Conservation (phyloP, 306 rosid species). For the Comarum palustre region DNA sequence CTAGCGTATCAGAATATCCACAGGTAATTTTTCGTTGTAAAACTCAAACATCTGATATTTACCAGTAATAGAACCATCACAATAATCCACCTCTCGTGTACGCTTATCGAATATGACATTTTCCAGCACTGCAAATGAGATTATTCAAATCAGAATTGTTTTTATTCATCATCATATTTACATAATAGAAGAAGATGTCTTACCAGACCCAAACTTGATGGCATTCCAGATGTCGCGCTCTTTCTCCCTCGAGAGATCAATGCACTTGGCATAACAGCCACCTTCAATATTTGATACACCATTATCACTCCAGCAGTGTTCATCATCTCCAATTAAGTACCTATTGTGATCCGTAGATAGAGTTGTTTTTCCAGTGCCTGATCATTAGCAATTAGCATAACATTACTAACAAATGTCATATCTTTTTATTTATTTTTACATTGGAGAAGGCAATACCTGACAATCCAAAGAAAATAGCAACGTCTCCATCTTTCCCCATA, state of each 20-base stretch:
- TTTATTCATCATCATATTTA: neutral
- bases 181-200: neutral
- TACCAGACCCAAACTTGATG: slow-evolving; percentile 57
- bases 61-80: slow-evolving; percentile 85
- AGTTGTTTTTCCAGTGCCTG: slow-evolving; percentile 49
- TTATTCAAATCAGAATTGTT: neutral
- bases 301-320: slow-evolving; percentile 49
- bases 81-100: slow-evolving; percentile 64
- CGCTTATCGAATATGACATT: slow-evolving; percentile 82
- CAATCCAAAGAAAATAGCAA: slow-evolving; percentile 92
- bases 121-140: slow-evolving; percentile 55
- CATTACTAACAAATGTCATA: neutral
- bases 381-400: neutral
- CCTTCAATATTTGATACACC: slow-evolving; percentile 59
- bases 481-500: slow-evolving; percentile 73
- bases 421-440: too few species aligned
- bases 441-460: slow-evolving; percentile 53
- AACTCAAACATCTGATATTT: neutral
- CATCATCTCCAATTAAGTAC: slow-evolving; percentile 50
- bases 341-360: slow-evolving; percentile 52
- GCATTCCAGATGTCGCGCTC: slow-evolving; percentile 57
- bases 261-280: slow-evolving; percentile 53
- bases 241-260: slow-evolving; percentile 48
- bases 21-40: neutral
- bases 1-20: neutral